A percentile compares a stretch with the other conserved stretches of the same genome.
phyloP scores from a whole-genome alignment of 2,329 filamentous ascomycete species.

The Cladophialophora bantiana region DNA sequence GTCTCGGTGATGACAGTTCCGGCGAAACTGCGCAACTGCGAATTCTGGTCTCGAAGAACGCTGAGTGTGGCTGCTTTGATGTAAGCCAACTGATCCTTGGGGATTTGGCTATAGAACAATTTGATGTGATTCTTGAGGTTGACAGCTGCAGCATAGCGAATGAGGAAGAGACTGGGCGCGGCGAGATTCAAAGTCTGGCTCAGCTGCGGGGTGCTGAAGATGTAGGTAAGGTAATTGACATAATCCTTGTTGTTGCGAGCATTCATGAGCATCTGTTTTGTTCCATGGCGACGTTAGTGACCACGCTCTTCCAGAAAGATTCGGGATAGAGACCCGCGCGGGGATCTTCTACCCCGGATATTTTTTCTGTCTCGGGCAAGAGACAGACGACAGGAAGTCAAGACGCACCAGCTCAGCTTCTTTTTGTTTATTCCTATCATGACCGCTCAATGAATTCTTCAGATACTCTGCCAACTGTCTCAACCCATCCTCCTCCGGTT shows the following conservation, averaged over 20 bases:
- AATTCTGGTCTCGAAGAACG: slow-evolving; percentile 79
- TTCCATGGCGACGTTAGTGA: slow-evolving; percentile 7
- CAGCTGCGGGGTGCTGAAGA: slow-evolving; percentile 75
- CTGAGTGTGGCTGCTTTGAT: slow-evolving; percentile 80
- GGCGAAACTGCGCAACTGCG: slow-evolving; percentile 84
- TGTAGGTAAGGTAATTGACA: slow-evolving; percentile 94
- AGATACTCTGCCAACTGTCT: slow-evolving; percentile 87
- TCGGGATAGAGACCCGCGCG: slow-evolving; percentile 16
- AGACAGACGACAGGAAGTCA: slow-evolving; percentile 7
- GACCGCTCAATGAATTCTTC: slow-evolving; percentile 87
- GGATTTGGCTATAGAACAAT: slow-evolving; percentile 75
- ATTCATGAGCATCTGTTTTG: slow-evolving; percentile 82
- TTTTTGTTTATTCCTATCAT: slow-evolving; percentile 80
- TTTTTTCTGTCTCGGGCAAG: not conserved
- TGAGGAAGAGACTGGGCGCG: slow-evolving; percentile 70
- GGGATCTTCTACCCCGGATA: slow-evolving; percentile 19
- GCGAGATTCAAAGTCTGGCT: slow-evolving; percentile 64
- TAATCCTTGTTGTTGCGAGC: slow-evolving; percentile 89
- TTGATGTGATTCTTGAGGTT: slow-evolving; percentile 96
- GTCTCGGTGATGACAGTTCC: slow-evolving; percentile 95
- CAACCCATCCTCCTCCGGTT: slow-evolving; percentile 85
- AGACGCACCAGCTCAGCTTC: slow-evolving; percentile 82
- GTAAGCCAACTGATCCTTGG: slow-evolving; percentile 74
- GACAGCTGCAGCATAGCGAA: slow-evolving; percentile 86
- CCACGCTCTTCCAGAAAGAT: not conserved